These are phyloP conservation scores for Colletotrichum sp. DNA, from an alignment of 2,329 filamentous ascomycete genomes.

Conservation along the genomic window DNA sequence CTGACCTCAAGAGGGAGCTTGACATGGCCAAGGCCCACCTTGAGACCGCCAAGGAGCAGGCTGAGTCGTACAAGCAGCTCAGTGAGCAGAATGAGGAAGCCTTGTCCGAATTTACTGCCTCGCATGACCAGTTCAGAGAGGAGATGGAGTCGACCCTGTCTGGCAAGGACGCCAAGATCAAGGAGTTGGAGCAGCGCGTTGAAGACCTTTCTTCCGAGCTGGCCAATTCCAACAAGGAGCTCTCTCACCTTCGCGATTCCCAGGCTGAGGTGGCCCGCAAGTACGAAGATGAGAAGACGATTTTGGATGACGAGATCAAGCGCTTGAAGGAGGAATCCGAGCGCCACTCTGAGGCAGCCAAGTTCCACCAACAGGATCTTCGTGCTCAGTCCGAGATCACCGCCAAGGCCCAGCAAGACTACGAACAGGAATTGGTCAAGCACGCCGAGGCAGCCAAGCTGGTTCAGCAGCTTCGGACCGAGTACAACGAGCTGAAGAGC, in stretches of 20 bases:
- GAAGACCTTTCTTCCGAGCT: slow-evolving; percentile 87
- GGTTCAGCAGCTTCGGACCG: slow-evolving; percentile 77
- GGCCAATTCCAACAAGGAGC: slow-evolving; percentile 78
- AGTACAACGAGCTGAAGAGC: slow-evolving; percentile 83
- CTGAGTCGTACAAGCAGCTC: slow-evolving; percentile 87
- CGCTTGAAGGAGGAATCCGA: slow-evolving; percentile 86
- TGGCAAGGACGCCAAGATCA: slow-evolving; percentile 80
- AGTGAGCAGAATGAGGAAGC: slow-evolving; percentile 89
- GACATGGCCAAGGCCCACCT: slow-evolving; percentile 82
- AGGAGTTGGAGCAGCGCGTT: slow-evolving; percentile 81
- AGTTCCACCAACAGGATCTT: slow-evolving; percentile 88
- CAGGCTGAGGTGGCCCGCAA: slow-evolving; percentile 76
- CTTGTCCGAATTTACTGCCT: slow-evolving; percentile 77
- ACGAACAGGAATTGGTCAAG: slow-evolving; percentile 92
- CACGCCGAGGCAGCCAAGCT: slow-evolving; percentile 94
- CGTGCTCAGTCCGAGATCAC: slow-evolving; percentile 94
- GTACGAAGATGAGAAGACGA: slow-evolving; percentile 82
- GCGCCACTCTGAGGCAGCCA: slow-evolving; percentile 77
- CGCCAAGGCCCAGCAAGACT: slow-evolving; percentile 90
- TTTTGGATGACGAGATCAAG: slow-evolving; percentile 78
- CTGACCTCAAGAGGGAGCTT: slow-evolving; percentile 85
- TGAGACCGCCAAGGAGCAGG: slow-evolving; percentile 79
- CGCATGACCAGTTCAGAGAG: slow-evolving; percentile 85
- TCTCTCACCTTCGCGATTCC: slow-evolving; percentile 79
- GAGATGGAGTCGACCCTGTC: slow-evolving; percentile 79